A percentile compares a stretch with the other conserved stretches of the same genome.
Evolutionary conservation across 192 early-diverging fungal species (phyloP).

Genomic region (Polychytrium aggregatum): DNA sequence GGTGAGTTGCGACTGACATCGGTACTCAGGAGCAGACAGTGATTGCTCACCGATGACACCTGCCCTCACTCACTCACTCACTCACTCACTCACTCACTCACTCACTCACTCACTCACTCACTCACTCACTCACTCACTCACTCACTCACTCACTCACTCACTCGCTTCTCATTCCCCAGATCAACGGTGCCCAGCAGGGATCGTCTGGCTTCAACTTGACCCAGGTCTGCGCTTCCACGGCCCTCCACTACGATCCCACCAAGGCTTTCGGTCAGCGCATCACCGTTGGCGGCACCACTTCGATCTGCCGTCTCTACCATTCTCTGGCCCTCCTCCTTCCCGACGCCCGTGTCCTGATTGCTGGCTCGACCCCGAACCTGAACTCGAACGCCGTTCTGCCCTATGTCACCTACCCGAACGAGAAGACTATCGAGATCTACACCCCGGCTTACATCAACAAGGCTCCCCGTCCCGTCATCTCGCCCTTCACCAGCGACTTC

Average conservation of each 20-base stretch:
- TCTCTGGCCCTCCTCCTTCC: conserved; percentile 30
- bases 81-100: too few species aligned
- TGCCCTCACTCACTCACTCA: too few species aligned
- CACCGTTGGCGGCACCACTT: conserved; percentile 26
- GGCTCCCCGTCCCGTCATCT: neutral
- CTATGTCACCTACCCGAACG: conserved; percentile 4
- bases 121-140: too few species aligned
- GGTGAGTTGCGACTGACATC: too few species aligned
- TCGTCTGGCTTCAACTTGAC: conserved; percentile 30
- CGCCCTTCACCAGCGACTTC: neutral
- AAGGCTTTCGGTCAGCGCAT: conserved; percentile 27
- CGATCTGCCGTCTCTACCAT: conserved; percentile 55
- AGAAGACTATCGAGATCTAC: conserved; percentile 9
- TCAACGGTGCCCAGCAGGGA: conserved; percentile 47
- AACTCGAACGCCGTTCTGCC: neutral
- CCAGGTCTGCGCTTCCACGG: conserved; percentile 24
- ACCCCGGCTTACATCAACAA: conserved; percentile 12
- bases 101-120: too few species aligned
- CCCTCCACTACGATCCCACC: conserved; percentile 40
- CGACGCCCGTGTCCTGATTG: conserved; percentile 45
- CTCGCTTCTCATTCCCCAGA: conserved; percentile 26
- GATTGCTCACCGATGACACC: too few species aligned
- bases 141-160: too few species aligned
- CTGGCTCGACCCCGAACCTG: conserved; percentile 45
- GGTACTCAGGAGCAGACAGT: too few species aligned